These are phyloP conservation scores for Conticribra weissflogii DNA, from an alignment of 108 stramenopile species.

Conservation along the genomic window DNA sequence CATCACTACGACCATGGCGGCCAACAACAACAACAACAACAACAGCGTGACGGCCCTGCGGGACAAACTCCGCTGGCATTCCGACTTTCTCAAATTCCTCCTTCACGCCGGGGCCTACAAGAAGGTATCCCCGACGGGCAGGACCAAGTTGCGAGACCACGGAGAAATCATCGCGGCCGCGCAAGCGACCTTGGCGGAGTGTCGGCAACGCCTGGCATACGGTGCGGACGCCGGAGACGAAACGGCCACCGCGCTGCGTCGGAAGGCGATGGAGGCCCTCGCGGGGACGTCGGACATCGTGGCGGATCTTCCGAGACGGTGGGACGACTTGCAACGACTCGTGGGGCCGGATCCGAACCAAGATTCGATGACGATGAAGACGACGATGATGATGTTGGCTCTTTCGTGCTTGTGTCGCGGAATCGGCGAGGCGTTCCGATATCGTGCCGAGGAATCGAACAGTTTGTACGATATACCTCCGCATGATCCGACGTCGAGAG, in stretches of 20 bases:
- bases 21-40: not conserved
- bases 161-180: constrained; percentile 43
- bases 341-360: no score
- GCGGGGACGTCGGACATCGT: constrained; percentile 32
- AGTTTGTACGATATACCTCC: constrained; percentile 35
- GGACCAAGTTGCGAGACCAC: constrained; percentile 36
- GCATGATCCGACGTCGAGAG: constrained; percentile 1
- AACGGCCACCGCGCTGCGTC: constrained; percentile 7
- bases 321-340: constrained; percentile 32
- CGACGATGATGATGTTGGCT: constrained; percentile 13
- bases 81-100: constrained; percentile 37
- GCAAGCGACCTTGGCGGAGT: constrained; percentile 19
- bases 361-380: not conserved
- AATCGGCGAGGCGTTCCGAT: constrained; percentile 32
- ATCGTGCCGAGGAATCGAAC: constrained; percentile 26
- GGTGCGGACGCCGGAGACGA: not conserved
- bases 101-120: constrained; percentile 38
- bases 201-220: constrained; percentile 9
- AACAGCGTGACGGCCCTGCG: constrained; percentile 11
- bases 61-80: constrained; percentile 35
- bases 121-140: constrained; percentile 25
- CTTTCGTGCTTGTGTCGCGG: constrained; percentile 26
- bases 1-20: constrained; percentile 2
- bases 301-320: constrained; percentile 14
- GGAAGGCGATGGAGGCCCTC: constrained; percentile 2